Base-by-base conservation (phyloP, 129 eudicot genomes). In the Logfia minima region DNA sequence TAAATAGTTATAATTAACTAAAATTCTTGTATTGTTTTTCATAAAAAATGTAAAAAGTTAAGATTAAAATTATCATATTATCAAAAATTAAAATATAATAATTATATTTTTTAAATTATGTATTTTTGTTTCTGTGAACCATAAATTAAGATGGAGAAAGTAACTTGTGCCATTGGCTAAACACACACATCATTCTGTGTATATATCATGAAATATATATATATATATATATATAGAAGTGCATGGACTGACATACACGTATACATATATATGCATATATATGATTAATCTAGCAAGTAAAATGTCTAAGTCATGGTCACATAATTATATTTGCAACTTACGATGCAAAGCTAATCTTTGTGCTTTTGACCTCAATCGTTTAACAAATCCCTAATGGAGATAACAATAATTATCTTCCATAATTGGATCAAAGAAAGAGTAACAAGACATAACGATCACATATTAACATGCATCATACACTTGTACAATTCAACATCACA, bases 341-440 rank as follows among this genome's bases (percentile, higher is more conserved):
- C 64, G 37, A 81, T 61, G 74, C 79, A 67, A 78, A 78, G 7
- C 41, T 78, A 82, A 85, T 85, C 84, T 79, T 68, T 81, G 81
- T 69, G 73, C 77, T 66, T 81, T 85, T 85, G 88, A 85, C 88
- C 70, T 74, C 31, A 64, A 48, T 18, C 24, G 16, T 16, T 56
- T 31, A 52, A 71, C 77, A 75, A n/a, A 82, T 71, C 79, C 24
- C 68, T 71, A 74, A 77, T 77, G 79, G 86, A 72, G 70, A 67
- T 66, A 45, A 31, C 74, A 55, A 79, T 83, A 56, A 68, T 81
- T 66, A 55, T 56, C 63, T 71, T 39, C 34, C 81, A 84, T 80
- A 53, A 84, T 80, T 71, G 31, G 34, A 76, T 39, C 39, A 28
- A 79, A 81, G 83, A 84, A 84, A 77, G 65, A 56, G 29, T 51